Evolutionary conservation across 805 yeast species (phyloP).

Genomic region (Lipomyces mesembrius): DNA sequence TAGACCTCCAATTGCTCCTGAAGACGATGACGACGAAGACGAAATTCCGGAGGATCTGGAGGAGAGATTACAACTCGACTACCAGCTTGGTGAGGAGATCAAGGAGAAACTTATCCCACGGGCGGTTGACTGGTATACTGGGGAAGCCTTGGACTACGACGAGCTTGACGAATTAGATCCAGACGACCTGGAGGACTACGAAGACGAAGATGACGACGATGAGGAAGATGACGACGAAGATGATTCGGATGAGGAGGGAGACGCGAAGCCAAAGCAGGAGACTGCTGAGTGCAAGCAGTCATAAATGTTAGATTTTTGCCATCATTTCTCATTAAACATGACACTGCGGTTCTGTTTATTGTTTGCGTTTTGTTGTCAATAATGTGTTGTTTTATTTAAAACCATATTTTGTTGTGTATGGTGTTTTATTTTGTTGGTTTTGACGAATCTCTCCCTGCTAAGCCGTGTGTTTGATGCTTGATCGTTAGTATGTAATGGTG

Average conservation of each 20-base stretch:
- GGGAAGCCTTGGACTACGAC: slow-evolving; percentile 86
- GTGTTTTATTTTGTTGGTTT: not conserved
- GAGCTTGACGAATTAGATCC: slow-evolving; percentile 64
- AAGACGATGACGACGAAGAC: slow-evolving; percentile 58
- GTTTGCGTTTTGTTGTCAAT: not conserved
- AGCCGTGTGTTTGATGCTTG: not conserved
- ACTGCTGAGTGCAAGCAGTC: slow-evolving; percentile 66
- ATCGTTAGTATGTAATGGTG: not conserved
- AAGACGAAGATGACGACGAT: slow-evolving; percentile 64
- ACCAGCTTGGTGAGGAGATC: slow-evolving; percentile 93
- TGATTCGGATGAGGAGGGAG: slow-evolving; percentile 50
- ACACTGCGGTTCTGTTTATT: not conserved
- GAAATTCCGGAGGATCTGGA: slow-evolving; percentile 69
- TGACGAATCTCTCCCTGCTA: not conserved
- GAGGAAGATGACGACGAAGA: slow-evolving; percentile 50
- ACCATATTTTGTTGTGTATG: not conserved
- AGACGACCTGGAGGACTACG: slow-evolving; percentile 66
- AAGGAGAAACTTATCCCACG: slow-evolving; percentile 95
- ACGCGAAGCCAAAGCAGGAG: slow-evolving; percentile 53
- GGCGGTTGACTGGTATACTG: slow-evolving; percentile 98
- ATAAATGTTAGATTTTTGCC: slow-evolving; percentile 29
- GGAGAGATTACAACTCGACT: slow-evolving; percentile 84
- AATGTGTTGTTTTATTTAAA: not conserved
- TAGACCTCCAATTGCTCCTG: slow-evolving; percentile 85
- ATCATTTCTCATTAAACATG: not conserved